A percentile compares a stretch with the other conserved stretches of the same genome.
Evolutionary conservation across 805 yeast species (phyloP).

Genomic region (Candida sakaeoensis): DNA sequence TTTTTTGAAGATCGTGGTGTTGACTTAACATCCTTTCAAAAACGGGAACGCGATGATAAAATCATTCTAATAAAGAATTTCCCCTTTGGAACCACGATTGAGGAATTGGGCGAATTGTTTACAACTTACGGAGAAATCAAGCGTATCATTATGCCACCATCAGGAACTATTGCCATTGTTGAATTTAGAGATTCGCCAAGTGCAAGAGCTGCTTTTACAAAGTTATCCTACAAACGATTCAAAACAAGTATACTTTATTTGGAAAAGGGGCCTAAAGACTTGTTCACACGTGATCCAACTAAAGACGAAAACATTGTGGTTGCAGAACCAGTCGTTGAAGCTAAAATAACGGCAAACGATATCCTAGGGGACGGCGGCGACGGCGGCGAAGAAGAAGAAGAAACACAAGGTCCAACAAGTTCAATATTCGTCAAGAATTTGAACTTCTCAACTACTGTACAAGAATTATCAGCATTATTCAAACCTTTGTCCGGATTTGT

Average conservation of each 20-base stretch:
- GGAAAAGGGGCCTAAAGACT: constrained; percentile 88
- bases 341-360: constrained; percentile 43
- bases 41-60: constrained; percentile 71
- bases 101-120: constrained; percentile 81
- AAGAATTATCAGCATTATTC: constrained; percentile 58
- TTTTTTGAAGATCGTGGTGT: constrained; percentile 85
- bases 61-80: constrained; percentile 85
- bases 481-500: constrained; percentile 73
- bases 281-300: constrained; percentile 62
- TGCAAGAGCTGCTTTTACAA: constrained; percentile 86
- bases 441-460: constrained; percentile 72
- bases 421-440: constrained; percentile 90
- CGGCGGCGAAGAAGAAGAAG: constrained; percentile 30
- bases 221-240: constrained; percentile 81
- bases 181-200: constrained; percentile 80
- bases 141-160: constrained; percentile 88
- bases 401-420: constrained; percentile 67
- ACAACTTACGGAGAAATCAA: constrained; percentile 74
- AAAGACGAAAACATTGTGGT: constrained; percentile 28
- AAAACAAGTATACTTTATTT: constrained; percentile 83
- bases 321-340: constrained; percentile 37
- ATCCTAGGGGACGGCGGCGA: constrained; percentile 30
- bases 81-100: constrained; percentile 78
- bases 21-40: constrained; percentile 68
- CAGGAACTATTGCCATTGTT: constrained; percentile 92